A percentile compares a stretch with the other conserved stretches of the same genome.
Conservation (phyloP, 768 basidiomycete genomes). For the Paxillus rubicundulus region DNA sequence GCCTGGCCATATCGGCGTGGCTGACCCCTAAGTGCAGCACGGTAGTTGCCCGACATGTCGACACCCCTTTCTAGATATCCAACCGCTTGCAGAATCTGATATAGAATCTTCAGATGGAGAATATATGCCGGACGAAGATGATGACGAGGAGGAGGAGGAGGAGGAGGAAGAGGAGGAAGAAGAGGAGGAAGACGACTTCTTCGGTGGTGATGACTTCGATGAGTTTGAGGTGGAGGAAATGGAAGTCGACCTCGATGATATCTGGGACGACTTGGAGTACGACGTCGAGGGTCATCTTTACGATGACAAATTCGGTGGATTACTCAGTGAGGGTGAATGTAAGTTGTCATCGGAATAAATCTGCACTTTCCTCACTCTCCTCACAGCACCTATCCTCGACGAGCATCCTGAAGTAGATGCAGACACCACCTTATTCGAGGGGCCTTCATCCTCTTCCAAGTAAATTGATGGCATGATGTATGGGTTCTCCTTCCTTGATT, state of each 20-base stretch:
- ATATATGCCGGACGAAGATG: conserved; percentile 56
- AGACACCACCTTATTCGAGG: background rate
- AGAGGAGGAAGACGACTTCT: conserved; percentile 40
- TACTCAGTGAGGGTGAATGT: conserved; percentile 13
- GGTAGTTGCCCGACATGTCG: conserved; percentile 73
- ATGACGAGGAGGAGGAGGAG: conserved; percentile 40
- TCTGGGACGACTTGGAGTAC: conserved; percentile 10
- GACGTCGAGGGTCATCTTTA: conserved; percentile 19
- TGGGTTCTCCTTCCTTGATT: conserved; percentile 1
- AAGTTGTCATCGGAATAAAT: background rate
- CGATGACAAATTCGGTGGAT: conserved; percentile 20
- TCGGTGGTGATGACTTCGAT: conserved; percentile 38
- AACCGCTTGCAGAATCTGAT: conserved; percentile 50
- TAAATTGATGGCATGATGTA: conserved; percentile 2
- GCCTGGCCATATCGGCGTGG: background rate
- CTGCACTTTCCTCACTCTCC: background rate
- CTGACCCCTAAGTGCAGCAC: conserved; percentile 42
- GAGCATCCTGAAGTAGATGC: background rate
- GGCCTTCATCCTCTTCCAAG: background rate
- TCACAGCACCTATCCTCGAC: background rate
- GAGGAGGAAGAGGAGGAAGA: conserved; percentile 52
- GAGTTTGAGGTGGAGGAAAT: conserved; percentile 40
- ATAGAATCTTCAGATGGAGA: conserved; percentile 68
- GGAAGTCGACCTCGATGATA: conserved; percentile 31
- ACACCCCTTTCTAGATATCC: conserved; percentile 54